Evolutionary conservation across 2,329 filamentous ascomycete genomes (phyloP).

Genomic region (Samsoniella hepiali): DNA sequence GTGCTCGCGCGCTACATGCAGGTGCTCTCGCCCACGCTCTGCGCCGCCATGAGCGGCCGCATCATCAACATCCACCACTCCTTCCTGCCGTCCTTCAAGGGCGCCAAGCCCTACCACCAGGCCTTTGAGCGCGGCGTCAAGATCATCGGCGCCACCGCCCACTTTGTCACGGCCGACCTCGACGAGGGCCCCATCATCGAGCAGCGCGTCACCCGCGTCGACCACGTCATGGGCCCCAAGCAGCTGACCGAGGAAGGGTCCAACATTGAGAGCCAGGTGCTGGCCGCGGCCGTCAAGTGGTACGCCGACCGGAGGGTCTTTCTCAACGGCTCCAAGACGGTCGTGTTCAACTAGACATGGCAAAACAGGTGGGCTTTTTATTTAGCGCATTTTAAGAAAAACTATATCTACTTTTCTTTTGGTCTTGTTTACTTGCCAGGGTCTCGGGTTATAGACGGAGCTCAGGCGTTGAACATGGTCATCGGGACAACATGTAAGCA

Average conservation of each 20-base stretch:
- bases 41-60: conserved; percentile 73
- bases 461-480: neutral
- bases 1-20: conserved; percentile 88
- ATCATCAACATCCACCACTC: conserved; percentile 94
- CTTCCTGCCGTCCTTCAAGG: conserved; percentile 85
- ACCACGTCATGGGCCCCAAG: conserved; percentile 73
- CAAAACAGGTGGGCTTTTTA: neutral
- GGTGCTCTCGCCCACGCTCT: conserved; percentile 71
- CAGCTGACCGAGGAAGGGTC: conserved; percentile 75
- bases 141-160: conserved; percentile 82
- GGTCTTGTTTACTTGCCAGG: neutral
- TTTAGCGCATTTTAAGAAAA: neutral
- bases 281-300: conserved; percentile 81
- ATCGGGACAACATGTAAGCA: neutral
- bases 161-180: conserved; percentile 81
- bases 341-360: conserved; percentile 55
- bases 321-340: conserved; percentile 75
- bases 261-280: conserved; percentile 79
- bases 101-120: conserved; percentile 84
- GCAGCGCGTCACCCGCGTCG: conserved; percentile 73
- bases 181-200: conserved; percentile 88
- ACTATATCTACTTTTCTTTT: neutral
- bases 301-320: conserved; percentile 76
- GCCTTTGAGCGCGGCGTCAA: conserved; percentile 83
- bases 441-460: neutral